Evolutionary conservation across 352 stramenopile genomes (phyloP).

Genomic region (Pythium scleroteichum): DNA sequence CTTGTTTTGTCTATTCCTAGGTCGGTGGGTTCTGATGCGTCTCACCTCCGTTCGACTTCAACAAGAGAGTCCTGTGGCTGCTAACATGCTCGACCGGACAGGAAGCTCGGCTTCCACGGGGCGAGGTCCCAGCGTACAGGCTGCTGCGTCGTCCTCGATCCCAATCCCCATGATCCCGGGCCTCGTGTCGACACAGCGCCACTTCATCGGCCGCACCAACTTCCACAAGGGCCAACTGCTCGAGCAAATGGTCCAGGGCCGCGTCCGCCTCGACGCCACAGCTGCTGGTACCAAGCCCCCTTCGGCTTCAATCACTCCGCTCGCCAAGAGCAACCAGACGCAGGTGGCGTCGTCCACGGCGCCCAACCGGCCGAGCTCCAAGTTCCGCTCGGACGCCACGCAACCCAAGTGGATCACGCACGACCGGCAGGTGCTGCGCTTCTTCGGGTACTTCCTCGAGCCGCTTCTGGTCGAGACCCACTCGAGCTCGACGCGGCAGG

Average conservation of each 20-base stretch:
- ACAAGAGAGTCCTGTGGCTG: no score
- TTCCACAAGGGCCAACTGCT: slow-evolving; percentile 66
- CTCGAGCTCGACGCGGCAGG: slow-evolving; percentile 21
- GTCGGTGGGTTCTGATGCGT: no score
- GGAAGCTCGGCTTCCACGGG: no score
- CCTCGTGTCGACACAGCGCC: slow-evolving; percentile 51
- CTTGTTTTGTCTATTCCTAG: slow-evolving; percentile 2
- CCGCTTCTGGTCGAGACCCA: slow-evolving; percentile 39
- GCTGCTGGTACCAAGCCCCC: slow-evolving; percentile 13
- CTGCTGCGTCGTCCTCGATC: background rate
- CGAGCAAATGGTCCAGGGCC: slow-evolving; percentile 58
- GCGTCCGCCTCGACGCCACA: background rate
- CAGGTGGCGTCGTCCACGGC: background rate
- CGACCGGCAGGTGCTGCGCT: slow-evolving; percentile 86
- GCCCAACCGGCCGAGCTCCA: slow-evolving; percentile 30
- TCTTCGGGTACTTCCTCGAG: slow-evolving; percentile 90
- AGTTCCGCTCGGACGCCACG: slow-evolving; percentile 47
- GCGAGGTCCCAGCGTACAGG: no score
- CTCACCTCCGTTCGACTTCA: no score
- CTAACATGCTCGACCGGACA: slow-evolving; percentile 1
- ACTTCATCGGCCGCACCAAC: slow-evolving; percentile 43
- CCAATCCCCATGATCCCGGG: slow-evolving; percentile 52
- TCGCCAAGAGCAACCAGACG: slow-evolving; percentile 24
- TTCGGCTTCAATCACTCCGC: no score
- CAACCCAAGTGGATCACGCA: slow-evolving; percentile 68